Conservation (phyloP, 83 land plant species). For the Isoetes engelmannii region DNA sequence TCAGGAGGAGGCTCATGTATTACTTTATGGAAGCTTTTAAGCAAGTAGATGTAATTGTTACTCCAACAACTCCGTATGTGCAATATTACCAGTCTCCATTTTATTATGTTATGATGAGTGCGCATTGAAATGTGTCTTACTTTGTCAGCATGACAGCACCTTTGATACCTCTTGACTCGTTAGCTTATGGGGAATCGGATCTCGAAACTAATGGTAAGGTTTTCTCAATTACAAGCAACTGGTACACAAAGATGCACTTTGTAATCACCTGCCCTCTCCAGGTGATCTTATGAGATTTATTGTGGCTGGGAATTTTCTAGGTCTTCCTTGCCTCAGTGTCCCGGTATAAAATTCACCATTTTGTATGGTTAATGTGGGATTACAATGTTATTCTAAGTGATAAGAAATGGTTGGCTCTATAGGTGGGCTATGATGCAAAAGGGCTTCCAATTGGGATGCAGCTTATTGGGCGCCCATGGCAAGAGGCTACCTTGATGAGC, state of each 20-base stretch:
- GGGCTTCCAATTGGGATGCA: slow-evolving; percentile 92
- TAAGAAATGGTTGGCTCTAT: slow-evolving; percentile 3
- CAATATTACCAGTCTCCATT: background rate
- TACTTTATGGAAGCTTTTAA: slow-evolving; percentile 73
- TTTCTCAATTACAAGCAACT: background rate
- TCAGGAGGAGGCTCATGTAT: slow-evolving; percentile 74
- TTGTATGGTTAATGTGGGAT: background rate
- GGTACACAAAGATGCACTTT: background rate
- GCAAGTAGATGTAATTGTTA: slow-evolving; percentile 79
- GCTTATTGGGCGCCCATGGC: slow-evolving; percentile 92
- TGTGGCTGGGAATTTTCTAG: slow-evolving; percentile 63
- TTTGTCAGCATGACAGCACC: slow-evolving; percentile 30
- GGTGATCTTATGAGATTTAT: slow-evolving; percentile 81
- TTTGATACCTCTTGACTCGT: slow-evolving; percentile 22
- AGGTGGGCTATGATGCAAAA: slow-evolving; percentile 82
- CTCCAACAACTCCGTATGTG: slow-evolving; percentile 89
- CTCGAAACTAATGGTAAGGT: slow-evolving; percentile 19
- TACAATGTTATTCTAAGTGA: too few relatives aligned
- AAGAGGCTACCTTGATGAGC: slow-evolving; percentile 67
- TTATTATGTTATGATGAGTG: too few relatives aligned
- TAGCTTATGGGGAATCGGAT: slow-evolving; percentile 26
- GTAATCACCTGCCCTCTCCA: slow-evolving; percentile 17
- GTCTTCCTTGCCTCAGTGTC: slow-evolving; percentile 75
- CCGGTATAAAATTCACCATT: slow-evolving; percentile 48
- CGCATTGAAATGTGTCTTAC: background rate